phyloP scores from a whole-genome alignment of 2,329 filamentous ascomycete species.

The Aspergillus glaucus region DNA sequence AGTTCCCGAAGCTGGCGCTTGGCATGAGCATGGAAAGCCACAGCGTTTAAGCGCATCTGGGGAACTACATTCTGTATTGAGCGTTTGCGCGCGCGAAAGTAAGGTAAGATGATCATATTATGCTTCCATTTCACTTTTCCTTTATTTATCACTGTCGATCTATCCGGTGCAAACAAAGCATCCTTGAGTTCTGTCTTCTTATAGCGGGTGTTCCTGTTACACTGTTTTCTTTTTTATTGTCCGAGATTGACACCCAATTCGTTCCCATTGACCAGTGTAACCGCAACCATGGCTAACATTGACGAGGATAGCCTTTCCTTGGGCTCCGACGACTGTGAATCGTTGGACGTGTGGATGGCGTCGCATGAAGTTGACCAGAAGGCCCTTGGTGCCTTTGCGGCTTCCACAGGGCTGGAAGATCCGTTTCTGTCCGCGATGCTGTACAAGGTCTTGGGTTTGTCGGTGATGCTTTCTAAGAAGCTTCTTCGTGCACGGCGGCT shows the following conservation, averaged over 20 bases:
- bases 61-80: slow-evolving; percentile 1
- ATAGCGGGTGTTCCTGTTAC: neutral
- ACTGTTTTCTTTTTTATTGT: neutral
- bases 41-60: slow-evolving; percentile 17
- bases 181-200: neutral
- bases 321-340: slow-evolving; percentile 25
- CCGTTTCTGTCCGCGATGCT: slow-evolving; percentile 68
- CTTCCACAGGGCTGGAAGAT: slow-evolving; percentile 69
- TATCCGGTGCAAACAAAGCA: neutral
- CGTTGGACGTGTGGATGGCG: slow-evolving; percentile 62
- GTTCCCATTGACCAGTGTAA: slow-evolving; percentile 5
- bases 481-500: slow-evolving; percentile 77
- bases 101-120: slow-evolving; percentile 19
- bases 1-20: slow-evolving; percentile 11
- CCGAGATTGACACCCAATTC: neutral
- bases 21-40: slow-evolving; percentile 22
- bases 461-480: slow-evolving; percentile 77
- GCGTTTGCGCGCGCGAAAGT: slow-evolving; percentile 21
- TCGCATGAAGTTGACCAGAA: slow-evolving; percentile 97
- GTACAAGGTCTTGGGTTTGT: slow-evolving; percentile 86
- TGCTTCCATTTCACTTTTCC: neutral
- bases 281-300: slow-evolving; percentile 22
- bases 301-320: slow-evolving; percentile 8
- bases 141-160: neutral
- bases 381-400: slow-evolving; percentile 84